These are phyloP conservation scores for Mucor saturninus DNA, from an alignment of 371 early-diverging fungal species.

Conservation along the genomic window DNA sequence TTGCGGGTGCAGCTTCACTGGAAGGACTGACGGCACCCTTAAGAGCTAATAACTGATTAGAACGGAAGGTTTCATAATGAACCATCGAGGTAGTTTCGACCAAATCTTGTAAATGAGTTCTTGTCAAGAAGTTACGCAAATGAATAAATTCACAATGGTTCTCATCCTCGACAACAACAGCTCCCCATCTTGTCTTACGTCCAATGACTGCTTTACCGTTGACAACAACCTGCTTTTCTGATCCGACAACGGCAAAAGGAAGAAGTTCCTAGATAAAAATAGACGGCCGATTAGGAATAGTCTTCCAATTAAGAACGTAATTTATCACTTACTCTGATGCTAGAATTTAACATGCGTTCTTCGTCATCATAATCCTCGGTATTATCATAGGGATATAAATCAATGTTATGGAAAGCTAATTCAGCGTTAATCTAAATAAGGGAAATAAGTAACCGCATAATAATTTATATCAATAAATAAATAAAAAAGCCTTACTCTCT, in stretches of 20 bases:
- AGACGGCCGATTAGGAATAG: no score
- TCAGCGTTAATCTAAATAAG: slow-evolving; percentile 79
- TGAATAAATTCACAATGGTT: slow-evolving; percentile 82
- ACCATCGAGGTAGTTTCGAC: slow-evolving; percentile 86
- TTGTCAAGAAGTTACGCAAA: slow-evolving; percentile 85
- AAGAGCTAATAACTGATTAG: slow-evolving; percentile 82
- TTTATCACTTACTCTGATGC: slow-evolving; percentile 57
- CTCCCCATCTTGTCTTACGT: slow-evolving; percentile 70
- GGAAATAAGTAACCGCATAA: not conserved
- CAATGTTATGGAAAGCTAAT: slow-evolving; percentile 89
- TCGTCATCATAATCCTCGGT: slow-evolving; percentile 79
- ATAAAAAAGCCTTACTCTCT: slow-evolving; percentile 53
- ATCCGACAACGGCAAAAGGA: slow-evolving; percentile 89
- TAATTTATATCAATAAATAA: slow-evolving; percentile 3
- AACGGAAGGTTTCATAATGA: slow-evolving; percentile 92
- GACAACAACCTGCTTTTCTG: slow-evolving; percentile 79
- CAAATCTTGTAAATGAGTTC: slow-evolving; percentile 84
- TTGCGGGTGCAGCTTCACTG: slow-evolving; percentile 18
- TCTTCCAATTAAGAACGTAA: no score
- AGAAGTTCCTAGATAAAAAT: slow-evolving; percentile 59
- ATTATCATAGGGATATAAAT: slow-evolving; percentile 85
- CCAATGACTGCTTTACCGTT: slow-evolving; percentile 81
- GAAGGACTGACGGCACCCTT: slow-evolving; percentile 63
- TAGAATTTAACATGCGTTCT: slow-evolving; percentile 72
- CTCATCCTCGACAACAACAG: slow-evolving; percentile 73